Percentiles rank a stretch among this genome's conserved stretches.
Evolutionary conservation across 768 basidiomycete genomes (phyloP).

Genomic region (Vararia minispora): DNA sequence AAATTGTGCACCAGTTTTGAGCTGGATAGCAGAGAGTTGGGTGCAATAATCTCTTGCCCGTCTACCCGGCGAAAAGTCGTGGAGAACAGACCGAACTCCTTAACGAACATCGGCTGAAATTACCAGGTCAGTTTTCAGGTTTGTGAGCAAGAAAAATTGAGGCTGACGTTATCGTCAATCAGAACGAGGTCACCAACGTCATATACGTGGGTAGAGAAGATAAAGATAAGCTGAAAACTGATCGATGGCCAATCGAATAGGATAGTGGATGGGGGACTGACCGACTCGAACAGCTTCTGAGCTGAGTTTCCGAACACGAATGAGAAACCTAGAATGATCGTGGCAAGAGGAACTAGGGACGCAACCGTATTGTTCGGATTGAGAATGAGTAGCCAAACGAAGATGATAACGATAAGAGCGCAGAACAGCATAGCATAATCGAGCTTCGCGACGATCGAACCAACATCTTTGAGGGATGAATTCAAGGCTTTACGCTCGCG

Average conservation of each 20-base stretch:
- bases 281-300: conserved; percentile 68
- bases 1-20: conserved; percentile 73
- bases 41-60: conserved; percentile 70
- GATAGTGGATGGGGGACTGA: conserved; percentile 20
- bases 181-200: conserved; percentile 76
- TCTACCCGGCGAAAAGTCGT: conserved; percentile 74
- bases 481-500: conserved; percentile 63
- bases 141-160: conserved; percentile 1
- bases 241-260: not conserved
- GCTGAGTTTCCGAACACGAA: conserved; percentile 82
- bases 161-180: conserved; percentile 57
- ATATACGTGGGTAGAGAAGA: conserved; percentile 79
- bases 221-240: conserved; percentile 58
- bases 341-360: conserved; percentile 70
- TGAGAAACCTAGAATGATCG: conserved; percentile 72
- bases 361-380: conserved; percentile 51
- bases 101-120: conserved; percentile 37
- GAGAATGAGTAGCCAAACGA: conserved; percentile 68
- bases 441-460: conserved; percentile 64
- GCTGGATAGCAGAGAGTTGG: conserved; percentile 59
- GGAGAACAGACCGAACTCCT: conserved; percentile 72
- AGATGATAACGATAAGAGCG: conserved; percentile 47
- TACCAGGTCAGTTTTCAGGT: conserved; percentile 12
- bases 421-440: conserved; percentile 61
- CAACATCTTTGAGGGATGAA: conserved; percentile 65